A percentile compares a stretch with the other conserved stretches of the same genome.
Evolutionary conservation across 495 filamentous ascomycete genomes (phyloP).

Genomic region (Xylaria curta): DNA sequence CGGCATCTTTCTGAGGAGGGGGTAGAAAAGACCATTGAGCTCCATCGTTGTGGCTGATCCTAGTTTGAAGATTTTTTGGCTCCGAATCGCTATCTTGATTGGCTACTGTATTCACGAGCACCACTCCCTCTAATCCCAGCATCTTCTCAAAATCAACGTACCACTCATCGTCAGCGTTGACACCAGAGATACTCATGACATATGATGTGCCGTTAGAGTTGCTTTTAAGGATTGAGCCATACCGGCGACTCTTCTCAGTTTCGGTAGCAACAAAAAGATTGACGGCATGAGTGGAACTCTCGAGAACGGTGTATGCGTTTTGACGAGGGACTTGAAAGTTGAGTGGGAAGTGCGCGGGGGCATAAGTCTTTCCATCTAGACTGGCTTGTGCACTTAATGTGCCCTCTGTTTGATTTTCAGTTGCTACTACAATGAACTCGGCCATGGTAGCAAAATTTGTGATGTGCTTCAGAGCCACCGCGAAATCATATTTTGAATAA

Average conservation of each 20-base stretch:
- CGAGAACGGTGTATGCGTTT: slow-evolving; percentile 87
- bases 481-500: slow-evolving; percentile 67
- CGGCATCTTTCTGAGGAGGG: slow-evolving; percentile 70
- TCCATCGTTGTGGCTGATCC: slow-evolving; percentile 96
- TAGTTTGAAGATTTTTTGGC: slow-evolving; percentile 80
- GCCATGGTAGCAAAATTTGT: slow-evolving; percentile 89
- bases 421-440: slow-evolving; percentile 92
- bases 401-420: slow-evolving; percentile 66
- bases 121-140: slow-evolving; percentile 86
- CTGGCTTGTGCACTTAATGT: slow-evolving; percentile 80
- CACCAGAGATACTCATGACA: slow-evolving; percentile 74
- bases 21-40: slow-evolving; percentile 77
- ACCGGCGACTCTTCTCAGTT: slow-evolving; percentile 62
- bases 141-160: slow-evolving; percentile 98
- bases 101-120: slow-evolving; percentile 80
- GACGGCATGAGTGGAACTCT: slow-evolving; percentile 88
- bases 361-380: slow-evolving; percentile 81
- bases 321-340: slow-evolving; percentile 77
- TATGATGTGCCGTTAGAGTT: slow-evolving; percentile 98
- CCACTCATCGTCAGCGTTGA: slow-evolving; percentile 75
- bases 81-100: slow-evolving; percentile 70
- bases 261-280: slow-evolving; percentile 90
- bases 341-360: slow-evolving; percentile 81
- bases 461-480: slow-evolving; percentile 68
- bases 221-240: slow-evolving; percentile 92